Base-by-base conservation (phyloP, 208 protist genomes). In the Leishmania arabica region DNA sequence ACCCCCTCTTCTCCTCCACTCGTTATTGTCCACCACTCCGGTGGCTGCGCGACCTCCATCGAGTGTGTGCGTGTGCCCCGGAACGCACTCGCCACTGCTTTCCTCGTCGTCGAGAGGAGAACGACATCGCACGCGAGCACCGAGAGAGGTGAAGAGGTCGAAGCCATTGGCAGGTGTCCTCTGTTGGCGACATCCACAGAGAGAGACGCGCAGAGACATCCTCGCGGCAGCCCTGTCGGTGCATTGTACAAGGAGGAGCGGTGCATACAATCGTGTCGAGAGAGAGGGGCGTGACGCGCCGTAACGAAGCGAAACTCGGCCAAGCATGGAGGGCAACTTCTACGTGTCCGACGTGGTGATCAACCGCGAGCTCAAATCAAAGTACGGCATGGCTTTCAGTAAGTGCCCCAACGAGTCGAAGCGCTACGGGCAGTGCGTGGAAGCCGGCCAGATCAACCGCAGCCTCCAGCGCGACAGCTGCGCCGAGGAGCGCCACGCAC, bases 251-350 rank as follows among this genome's bases (percentile, higher is more conserved):
- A 15, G 53, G 11, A 58, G 11, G 27, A 34, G 27, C 3, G 8
- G 9, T 11, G 13, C 9, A 64, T 15, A 9, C 27, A 31, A 15
- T 11, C 27, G 27, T 15, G 58, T 9, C 9, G 27, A 24, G 58
- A 31, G 11, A 13, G 62, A 3, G 62, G 21, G 31, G 62, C 4
- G 62, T 62, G 24, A 13, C 56, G 56, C 24, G 24, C 24, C 0
- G 56, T 9, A 11, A 62, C n/a, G 56, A n/a, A 71, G 9, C 17
- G 9, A 49, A 47, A n/a, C 19, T 40, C 15, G 15, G 7, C 66
- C 42, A 21, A 73, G 45, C 42, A 97, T 96, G 92, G 92, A 97
- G 78, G 92, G 94, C 73, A 97, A 97, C 80, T 96, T 97, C 76
- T 97, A 96, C 84, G 80, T 97, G 21, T 94, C 92, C 0, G 88